Evolutionary conservation across 163 green algal genomes (phyloP), one percentile per base, ranked within the genome.

Genomic region (Scenedesmus sp.): DNA sequence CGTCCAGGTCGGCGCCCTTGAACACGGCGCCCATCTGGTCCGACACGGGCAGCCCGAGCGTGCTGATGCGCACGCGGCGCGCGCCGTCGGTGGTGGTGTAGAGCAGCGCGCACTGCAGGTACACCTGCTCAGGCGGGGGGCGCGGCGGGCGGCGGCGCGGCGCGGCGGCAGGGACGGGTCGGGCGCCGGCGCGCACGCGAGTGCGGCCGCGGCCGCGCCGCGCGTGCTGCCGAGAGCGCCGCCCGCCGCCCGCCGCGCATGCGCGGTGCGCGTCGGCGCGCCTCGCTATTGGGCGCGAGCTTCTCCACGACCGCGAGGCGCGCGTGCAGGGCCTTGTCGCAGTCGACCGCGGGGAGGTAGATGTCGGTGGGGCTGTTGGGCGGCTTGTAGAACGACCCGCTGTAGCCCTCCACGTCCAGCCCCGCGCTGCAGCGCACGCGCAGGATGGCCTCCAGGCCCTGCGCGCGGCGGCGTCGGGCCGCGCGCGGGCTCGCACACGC

Each of bases 31-130:
- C 89, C 58, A 98, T 84, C 34, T 86, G 87, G 56, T 87, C 78
- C 0, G 91, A 97, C 20, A 93, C 82, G 20, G 92, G 93, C 78
- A 98, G 84, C 34, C 89, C 91, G 57, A 98, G 75, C 24, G 94
- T 99, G 91, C 97, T 93, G 72, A 99, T 91, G 50, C 95, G 89
- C 50, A 96, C 93, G 60, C 91, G 87, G 18, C 92, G 88, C 56
- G 80, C 70, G 14, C 87, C 80, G 15, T 80, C 87, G 24, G 53
- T 87, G 31, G 87, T 96, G 29, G 94, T 97, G 88, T 98, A 99
- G 45, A 98, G 88, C 72, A 98, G 86, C 60, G 95, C 96, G 74
- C 90, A 94, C 88, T 99, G 95, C 33, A 96, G 73, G 72, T 83
- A 96, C 10, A 75, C 71, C 62, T 89, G 58, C 31, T n/a, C n/a